Percentiles rank a stretch among this genome's conserved stretches.
phyloP scores from a whole-genome alignment of 768 basidiomycete genomes.

The Psilocybe cubensis region DNA sequence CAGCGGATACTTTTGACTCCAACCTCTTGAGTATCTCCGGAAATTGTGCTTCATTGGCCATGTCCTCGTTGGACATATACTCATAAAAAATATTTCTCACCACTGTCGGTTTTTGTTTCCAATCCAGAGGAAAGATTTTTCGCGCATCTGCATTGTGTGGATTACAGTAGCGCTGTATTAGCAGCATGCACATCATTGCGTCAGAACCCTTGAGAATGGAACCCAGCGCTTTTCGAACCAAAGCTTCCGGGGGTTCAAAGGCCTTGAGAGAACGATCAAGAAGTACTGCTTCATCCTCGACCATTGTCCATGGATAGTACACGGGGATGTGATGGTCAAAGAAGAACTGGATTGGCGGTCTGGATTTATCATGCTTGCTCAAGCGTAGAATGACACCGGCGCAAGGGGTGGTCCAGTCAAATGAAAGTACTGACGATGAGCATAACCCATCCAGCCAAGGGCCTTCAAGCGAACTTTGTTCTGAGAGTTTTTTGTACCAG shows the following conservation, averaged over 20 bases:
- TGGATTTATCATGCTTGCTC: not conserved
- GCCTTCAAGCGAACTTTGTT: not conserved
- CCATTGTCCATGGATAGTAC: constrained; percentile 13
- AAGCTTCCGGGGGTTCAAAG: constrained; percentile 5
- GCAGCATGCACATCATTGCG: not conserved
- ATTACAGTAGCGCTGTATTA: not conserved
- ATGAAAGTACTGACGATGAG: not conserved
- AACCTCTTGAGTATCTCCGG: not conserved
- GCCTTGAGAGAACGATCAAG: not conserved
- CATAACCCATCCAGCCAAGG: not conserved
- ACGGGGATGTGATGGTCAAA: constrained; percentile 4
- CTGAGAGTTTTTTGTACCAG: constrained; percentile 1
- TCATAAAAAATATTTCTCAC: not conserved
- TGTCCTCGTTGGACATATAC: too few species aligned
- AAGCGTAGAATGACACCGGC: not conserved
- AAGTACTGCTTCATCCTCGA: constrained; percentile 2
- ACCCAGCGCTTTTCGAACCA: constrained; percentile 11
- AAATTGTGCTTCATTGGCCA: not conserved
- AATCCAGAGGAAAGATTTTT: too few species aligned
- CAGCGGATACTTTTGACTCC: not conserved
- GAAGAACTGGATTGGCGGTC: constrained; percentile 3
- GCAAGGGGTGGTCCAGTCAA: not conserved
- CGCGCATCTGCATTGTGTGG: not conserved
- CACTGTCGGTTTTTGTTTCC: too few species aligned
- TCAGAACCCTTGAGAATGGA: not conserved